A percentile compares a stretch with the other conserved stretches of the same genome.
These are phyloP conservation scores for Diutina catenulata DNA, from an alignment of 1,139 yeast genomes.

Conservation along the genomic window DNA sequence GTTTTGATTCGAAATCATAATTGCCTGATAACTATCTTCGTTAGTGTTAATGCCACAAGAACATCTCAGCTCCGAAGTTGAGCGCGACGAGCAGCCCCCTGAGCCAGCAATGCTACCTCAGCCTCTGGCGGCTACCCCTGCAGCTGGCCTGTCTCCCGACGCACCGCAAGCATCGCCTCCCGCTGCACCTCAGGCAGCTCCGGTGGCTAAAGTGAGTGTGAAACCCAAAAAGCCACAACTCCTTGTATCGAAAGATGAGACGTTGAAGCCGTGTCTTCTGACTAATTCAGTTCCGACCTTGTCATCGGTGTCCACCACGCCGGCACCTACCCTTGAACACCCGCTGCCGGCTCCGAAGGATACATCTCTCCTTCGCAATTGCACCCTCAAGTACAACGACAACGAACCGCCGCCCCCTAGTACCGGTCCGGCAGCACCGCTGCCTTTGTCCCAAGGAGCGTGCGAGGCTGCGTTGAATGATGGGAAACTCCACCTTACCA, in stretches of 20 bases:
- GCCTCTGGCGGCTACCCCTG: background rate
- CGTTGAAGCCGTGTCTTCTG: background rate
- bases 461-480: constrained; percentile 2
- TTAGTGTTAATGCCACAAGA: no score
- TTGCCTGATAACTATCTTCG: no score
- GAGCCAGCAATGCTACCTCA: no score
- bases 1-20: no score
- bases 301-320: background rate
- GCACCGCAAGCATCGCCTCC: background rate
- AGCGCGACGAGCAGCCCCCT: no score
- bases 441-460: no score
- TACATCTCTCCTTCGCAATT: background rate
- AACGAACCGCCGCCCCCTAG: background rate
- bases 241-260: background rate
- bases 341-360: background rate
- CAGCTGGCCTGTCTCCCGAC: background rate
- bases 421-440: no score
- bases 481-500: constrained; percentile 15
- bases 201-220: background rate
- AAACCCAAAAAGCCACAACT: background rate
- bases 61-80: no score
- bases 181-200: background rate
- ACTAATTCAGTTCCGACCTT: background rate
- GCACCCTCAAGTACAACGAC: background rate
- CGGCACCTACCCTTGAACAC: background rate